A percentile compares a stretch with the other conserved stretches of the same genome.
Conservation (phyloP, 2,329 filamentous ascomycete species). For the Domatiomyces catenatus region DNA sequence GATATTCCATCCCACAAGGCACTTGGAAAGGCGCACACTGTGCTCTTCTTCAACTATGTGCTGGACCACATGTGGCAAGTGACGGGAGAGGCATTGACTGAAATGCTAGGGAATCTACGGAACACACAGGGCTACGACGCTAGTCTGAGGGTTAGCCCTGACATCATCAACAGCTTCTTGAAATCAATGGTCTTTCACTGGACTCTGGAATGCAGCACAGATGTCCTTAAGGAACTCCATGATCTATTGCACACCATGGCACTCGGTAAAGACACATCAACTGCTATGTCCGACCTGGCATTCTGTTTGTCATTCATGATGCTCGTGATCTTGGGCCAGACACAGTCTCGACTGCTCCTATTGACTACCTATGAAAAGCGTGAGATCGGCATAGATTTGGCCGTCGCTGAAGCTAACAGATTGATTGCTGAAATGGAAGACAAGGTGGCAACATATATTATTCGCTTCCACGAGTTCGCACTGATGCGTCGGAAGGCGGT, state of each 20-base stretch:
- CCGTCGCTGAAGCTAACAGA: constrained; percentile 1
- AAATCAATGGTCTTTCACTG: constrained; percentile 7
- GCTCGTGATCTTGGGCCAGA: constrained; percentile 9
- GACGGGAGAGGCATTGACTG: constrained; percentile 1
- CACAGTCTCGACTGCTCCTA: constrained; percentile 6
- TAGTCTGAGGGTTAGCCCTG: constrained; percentile 5
- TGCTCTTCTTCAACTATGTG: constrained; percentile 12
- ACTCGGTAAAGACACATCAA: constrained; percentile 3
- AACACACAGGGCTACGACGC: neutral
- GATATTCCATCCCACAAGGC: constrained; percentile 7
- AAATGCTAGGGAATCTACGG: constrained; percentile 4
- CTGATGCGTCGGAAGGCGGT: constrained; percentile 5
- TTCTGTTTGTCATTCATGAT: constrained; percentile 10
- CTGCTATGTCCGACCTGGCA: constrained; percentile 5
- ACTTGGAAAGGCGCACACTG: constrained; percentile 5
- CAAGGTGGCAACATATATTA: constrained; percentile 6
- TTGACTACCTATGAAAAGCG: constrained; percentile 1
- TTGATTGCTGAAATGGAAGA: constrained; percentile 11
- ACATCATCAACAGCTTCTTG: constrained; percentile 13
- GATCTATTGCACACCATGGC: constrained; percentile 12
- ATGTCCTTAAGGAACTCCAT: constrained; percentile 8
- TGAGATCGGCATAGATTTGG: constrained; percentile 2
- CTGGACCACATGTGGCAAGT: constrained; percentile 8
- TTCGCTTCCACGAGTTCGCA: constrained; percentile 12
- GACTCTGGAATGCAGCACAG: constrained; percentile 4